Base-by-base conservation (phyloP, 2,329 filamentous ascomycete genomes). In the Coniochaeta prunicola region DNA sequence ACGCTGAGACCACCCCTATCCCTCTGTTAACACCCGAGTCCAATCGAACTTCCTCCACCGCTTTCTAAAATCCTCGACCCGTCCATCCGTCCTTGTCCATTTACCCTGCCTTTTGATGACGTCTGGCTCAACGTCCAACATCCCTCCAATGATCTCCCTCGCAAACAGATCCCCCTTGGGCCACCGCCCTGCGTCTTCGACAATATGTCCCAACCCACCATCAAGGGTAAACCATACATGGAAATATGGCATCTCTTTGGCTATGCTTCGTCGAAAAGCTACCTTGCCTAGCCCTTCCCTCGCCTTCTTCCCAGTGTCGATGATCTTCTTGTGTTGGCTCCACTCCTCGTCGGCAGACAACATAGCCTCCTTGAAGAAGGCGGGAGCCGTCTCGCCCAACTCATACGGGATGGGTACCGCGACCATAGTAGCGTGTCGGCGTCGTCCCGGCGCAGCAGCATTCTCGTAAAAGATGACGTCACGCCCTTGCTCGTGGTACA, bases 391-490 rank as follows among this genome's bases (percentile, higher is more conserved):
- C 63, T 92, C 92, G 57, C 92, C 94, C n/a, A 96, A 82, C 53
- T 89, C 90, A 71, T 92, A 94, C 0, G 94, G 93, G 28, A 99
- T 86, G 1, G 96, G 93, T 0, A 97, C 86, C 0, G 84, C 93
- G 60, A 89, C 83, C 77, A 99, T 86, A 7, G 91, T 88, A 0
- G 94, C 94, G 73, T 99, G 94, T 60, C 84, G 81, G 65, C 89
- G 90, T 19, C 90, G 82, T 3, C 89, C 83, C 1, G 92, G 92
- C 15, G 85, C 79, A 0, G 92, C 92, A 2, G 94, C 94, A 70
- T 99, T 97, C 70, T 99, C 94, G 78, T 99, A 99, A 76, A 99
- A 99, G 62, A 99, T 78, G 10, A 97, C 92, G 66, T 94, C 91
- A 57, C 90, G 89, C 12, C 92, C 92, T 72, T 96, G 91, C 48